phyloP scores from a whole-genome alignment of 106 monocot genomes.

The Xerophyta viscosa region DNA sequence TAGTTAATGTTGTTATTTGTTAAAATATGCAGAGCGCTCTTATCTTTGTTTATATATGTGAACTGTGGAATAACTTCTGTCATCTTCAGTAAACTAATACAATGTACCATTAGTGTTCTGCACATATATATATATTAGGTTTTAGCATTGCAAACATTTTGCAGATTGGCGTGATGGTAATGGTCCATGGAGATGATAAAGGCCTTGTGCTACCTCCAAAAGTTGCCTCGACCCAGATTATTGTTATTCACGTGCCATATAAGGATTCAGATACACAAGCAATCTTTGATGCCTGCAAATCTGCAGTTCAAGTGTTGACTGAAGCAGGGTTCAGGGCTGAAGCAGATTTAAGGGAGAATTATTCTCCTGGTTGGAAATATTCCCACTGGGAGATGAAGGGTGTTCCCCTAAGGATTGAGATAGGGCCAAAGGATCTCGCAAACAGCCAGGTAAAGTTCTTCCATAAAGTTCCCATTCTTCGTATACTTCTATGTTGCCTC shows the following conservation, averaged over 20 bases:
- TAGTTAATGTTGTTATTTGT: no score
- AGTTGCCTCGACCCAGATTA: conserved; percentile 74
- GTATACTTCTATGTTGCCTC: no score
- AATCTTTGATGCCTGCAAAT: conserved; percentile 66
- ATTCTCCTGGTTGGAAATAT: conserved; percentile 98
- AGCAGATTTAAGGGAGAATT: conserved; percentile 77
- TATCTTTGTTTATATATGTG: no score
- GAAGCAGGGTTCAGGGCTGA: conserved; percentile 71
- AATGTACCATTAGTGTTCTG: no score
- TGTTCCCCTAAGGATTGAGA: conserved; percentile 89
- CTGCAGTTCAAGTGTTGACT: conserved; percentile 40
- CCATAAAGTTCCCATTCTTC: no score
- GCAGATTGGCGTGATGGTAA: conserved; percentile 96
- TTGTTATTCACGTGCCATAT: conserved; percentile 82
- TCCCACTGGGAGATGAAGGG: conserved; percentile 97
- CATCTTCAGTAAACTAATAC: no score
- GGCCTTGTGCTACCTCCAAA: conserved; percentile 83
- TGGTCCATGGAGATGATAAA: conserved; percentile 96
- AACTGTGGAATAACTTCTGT: no score
- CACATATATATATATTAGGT: no score
- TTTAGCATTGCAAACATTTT: no score
- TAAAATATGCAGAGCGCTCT: no score
- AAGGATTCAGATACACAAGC: conserved; percentile 78
- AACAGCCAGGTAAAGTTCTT: conserved; percentile 98
- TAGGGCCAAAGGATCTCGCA: conserved; percentile 85